A percentile compares a stretch with the other conserved stretches of the same genome.
Conservation (phyloP, 2,329 filamentous ascomycete species). For the Corniculantispora saksenae region DNA sequence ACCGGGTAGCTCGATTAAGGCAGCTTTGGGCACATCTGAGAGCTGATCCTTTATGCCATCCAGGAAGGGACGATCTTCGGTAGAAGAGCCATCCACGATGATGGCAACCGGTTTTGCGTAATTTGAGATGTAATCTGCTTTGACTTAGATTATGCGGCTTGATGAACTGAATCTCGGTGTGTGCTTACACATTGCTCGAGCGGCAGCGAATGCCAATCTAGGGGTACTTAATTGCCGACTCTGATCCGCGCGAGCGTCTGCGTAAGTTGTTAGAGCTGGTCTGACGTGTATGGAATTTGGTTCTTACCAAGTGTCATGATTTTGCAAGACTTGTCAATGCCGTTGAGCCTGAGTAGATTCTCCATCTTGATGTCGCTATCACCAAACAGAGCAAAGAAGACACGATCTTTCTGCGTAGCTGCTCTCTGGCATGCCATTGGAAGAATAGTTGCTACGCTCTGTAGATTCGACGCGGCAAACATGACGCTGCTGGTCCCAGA, state of each 20-base stretch:
- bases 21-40: constrained; percentile 45
- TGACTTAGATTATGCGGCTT: constrained; percentile 24
- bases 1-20: constrained; percentile 74
- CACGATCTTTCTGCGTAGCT: constrained; percentile 64
- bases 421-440: constrained; percentile 90
- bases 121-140: constrained; percentile 63
- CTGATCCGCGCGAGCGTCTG: constrained; percentile 77
- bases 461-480: constrained; percentile 74
- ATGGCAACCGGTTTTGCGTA: constrained; percentile 78
- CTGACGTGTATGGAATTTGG: not conserved
- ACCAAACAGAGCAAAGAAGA: constrained; percentile 81
- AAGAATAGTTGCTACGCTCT: constrained; percentile 70
- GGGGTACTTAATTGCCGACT: constrained; percentile 67
- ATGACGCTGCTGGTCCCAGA: constrained; percentile 66
- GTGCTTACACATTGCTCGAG: constrained; percentile 61
- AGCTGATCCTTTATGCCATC: constrained; percentile 59
- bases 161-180: not conserved
- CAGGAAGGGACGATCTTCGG: constrained; percentile 71
- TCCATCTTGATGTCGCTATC: constrained; percentile 68
- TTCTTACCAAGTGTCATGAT: constrained; percentile 58
- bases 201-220: constrained; percentile 66
- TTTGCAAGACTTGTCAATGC: constrained; percentile 69
- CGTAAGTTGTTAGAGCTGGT: constrained; percentile 22
- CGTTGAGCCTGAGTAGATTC: constrained; percentile 74
- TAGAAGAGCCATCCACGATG: constrained; percentile 66